A percentile compares a stretch with the other conserved stretches of the same genome.
phyloP scores from a whole-genome alignment of 306 rosid genomes.

The Pyrus communis region DNA sequence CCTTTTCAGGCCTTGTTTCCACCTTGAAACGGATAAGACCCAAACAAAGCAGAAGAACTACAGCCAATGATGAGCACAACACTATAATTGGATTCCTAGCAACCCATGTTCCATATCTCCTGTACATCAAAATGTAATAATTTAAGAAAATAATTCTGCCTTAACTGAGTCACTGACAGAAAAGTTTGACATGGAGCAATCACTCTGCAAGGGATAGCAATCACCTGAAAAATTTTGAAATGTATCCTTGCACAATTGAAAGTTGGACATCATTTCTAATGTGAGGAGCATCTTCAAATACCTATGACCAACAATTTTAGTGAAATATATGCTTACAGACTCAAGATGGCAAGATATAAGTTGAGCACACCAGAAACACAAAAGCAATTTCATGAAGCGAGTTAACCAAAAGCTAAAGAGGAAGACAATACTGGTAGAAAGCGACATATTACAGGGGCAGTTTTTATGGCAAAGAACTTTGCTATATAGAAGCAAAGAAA shows the following conservation, averaged over 20 bases:
- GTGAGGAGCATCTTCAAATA: conserved; percentile 59
- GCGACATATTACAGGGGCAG: not conserved
- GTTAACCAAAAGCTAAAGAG: not conserved
- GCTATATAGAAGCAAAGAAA: not conserved
- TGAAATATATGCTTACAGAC: not conserved
- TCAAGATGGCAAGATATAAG: not conserved
- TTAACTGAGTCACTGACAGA: conserved; percentile 7
- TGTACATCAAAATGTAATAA: conserved; percentile 22
- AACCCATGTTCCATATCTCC: conserved; percentile 85
- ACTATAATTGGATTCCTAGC: conserved; percentile 74
- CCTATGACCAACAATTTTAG: conserved; percentile 34
- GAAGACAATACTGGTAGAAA: not conserved
- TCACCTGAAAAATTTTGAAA: conserved; percentile 80
- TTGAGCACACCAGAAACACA: not conserved
- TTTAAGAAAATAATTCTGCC: conserved; percentile 20
- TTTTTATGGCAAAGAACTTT: not conserved
- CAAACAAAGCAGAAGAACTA: conserved; percentile 75
- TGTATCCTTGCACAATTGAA: conserved; percentile 84
- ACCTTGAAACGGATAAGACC: conserved; percentile 88
- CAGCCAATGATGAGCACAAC: conserved; percentile 60
- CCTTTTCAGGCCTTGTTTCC: conserved; percentile 97
- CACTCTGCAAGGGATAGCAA: conserved; percentile 5
- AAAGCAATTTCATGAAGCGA: not conserved
- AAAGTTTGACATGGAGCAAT: not conserved
- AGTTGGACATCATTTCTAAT: conserved; percentile 49